Evolutionary conservation across 139 green algal species (phyloP), one percentile per base, ranked within the genome.

Genomic region (Asterochloris sp.): DNA sequence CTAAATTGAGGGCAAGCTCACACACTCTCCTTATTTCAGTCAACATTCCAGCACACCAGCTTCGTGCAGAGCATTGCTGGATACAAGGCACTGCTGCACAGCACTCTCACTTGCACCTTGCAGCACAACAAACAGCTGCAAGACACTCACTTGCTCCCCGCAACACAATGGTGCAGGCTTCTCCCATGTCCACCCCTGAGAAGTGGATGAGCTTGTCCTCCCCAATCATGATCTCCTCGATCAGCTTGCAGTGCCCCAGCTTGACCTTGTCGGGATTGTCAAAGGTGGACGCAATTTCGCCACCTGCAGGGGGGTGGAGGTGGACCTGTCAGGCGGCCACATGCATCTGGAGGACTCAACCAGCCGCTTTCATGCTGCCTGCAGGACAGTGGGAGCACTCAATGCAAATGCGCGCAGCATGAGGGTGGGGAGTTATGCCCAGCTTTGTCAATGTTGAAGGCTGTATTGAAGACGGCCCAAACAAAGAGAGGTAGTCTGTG

Each of bases 81-180:
- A 54, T 54, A 6, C 38, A 2, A 71, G 66, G 21, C 66, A 21
- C 17, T 6, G 1, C 9, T 71, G 66, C 66, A 71, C 17, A 21
- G 38, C 69, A 26, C 19, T 24, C 69, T 60, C 13, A 76, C 2
- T 21, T 28, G 12, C 29, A 0, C 11, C 69, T 47, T 26, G 54
- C 60, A 13, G 75, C 75, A 80, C 10, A 61, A 19, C 21, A 54
- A 11, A 69, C 0, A 69, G 47, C 13, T 16, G 28, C 4, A 0
- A 69, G 73, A 15, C 68, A 29, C 84, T 81, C 73, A 87, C 86
- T 96, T 69, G 97, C 96, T 54, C 97, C 97, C 28, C 97, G 88
- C 76, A 99, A 89, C 28, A 99, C 94, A 79, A 99, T 97, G 77
- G 97, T 98, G 90, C 97, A 99, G 6, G 97, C 97, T 85, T 99